Evolutionary conservation across 1,284 basidiomycete genomes (phyloP).

Genomic region (Agroathelia rolfsii): DNA sequence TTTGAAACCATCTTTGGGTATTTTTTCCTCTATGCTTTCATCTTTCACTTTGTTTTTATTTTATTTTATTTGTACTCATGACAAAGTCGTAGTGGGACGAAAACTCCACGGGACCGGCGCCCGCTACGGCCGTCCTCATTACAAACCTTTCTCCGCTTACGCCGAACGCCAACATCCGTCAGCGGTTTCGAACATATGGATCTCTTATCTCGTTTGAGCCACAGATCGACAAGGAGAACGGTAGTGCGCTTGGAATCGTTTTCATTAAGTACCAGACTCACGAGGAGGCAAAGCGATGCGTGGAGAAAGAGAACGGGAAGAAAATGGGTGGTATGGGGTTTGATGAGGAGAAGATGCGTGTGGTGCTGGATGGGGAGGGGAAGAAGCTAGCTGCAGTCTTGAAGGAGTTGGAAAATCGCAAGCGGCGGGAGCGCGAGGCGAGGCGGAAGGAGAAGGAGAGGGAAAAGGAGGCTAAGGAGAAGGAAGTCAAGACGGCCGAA

Average conservation of each 20-base stretch:
- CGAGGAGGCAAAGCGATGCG: slow-evolving; percentile 56
- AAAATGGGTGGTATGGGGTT: slow-evolving; percentile 26
- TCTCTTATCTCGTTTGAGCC: slow-evolving; percentile 63
- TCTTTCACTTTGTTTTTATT: slow-evolving; percentile 9
- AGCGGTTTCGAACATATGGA: slow-evolving; percentile 65
- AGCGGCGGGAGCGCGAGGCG: slow-evolving; percentile 38
- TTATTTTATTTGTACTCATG: slow-evolving; percentile 11
- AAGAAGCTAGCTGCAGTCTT: slow-evolving; percentile 46
- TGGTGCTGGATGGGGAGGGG: slow-evolving; percentile 56
- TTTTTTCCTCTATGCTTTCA: slow-evolving; percentile 5
- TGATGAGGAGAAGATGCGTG: slow-evolving; percentile 40
- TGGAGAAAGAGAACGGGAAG: slow-evolving; percentile 50
- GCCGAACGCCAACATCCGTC: slow-evolving; percentile 53
- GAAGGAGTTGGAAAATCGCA: slow-evolving; percentile 47
- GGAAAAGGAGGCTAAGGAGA: slow-evolving; percentile 33
- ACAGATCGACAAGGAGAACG: slow-evolving; percentile 74
- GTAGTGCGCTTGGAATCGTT: slow-evolving; percentile 77
- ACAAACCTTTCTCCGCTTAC: slow-evolving; percentile 67
- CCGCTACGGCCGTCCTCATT: slow-evolving; percentile 69
- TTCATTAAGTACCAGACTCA: slow-evolving; percentile 59
- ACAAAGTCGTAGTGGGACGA: slow-evolving; percentile 54
- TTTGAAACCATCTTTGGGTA: too few species aligned
- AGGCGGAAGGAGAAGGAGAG: too few species aligned
- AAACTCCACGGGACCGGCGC: slow-evolving; percentile 67
- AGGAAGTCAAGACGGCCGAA: slow-evolving; percentile 21